These are phyloP conservation scores for Triticum dicoccoides DNA, from an alignment of 176 grass and related monocot genomes.

Conservation along the genomic window DNA sequence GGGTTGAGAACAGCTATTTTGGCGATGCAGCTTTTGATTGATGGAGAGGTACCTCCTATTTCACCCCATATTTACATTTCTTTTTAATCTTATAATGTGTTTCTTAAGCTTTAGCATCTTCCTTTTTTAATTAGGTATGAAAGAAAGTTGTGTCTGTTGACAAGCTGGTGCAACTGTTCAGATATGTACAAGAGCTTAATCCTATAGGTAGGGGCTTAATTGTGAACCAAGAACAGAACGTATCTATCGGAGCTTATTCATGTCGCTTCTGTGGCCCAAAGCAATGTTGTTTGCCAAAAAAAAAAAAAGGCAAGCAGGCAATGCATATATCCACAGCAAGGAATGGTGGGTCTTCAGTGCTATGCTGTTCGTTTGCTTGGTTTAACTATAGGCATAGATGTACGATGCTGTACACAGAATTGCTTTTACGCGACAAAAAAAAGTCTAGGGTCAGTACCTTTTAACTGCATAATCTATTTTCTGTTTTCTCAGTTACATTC, in stretches of 20 bases:
- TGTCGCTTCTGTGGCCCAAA: neutral
- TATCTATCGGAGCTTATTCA: slow-evolving; percentile 31
- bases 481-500: no score
- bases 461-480: no score
- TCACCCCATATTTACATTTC: neutral
- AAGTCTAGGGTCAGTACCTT: no score
- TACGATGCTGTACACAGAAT: neutral
- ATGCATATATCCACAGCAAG: no score
- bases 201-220: slow-evolving; percentile 72
- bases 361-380: neutral
- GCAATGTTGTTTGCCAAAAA: neutral
- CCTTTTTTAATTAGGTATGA: slow-evolving; percentile 55
- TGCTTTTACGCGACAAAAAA: no score
- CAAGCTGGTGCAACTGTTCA: slow-evolving; percentile 84
- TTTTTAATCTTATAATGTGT: neutral
- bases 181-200: slow-evolving; percentile 62
- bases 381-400: neutral
- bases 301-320: no score
- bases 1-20: slow-evolving; percentile 78
- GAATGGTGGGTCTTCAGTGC: no score
- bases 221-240: slow-evolving; percentile 94
- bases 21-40: slow-evolving; percentile 75
- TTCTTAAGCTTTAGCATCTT: slow-evolving; percentile 15
- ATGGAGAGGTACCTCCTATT: slow-evolving; percentile 67
- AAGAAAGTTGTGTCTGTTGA: slow-evolving; percentile 90